These are phyloP conservation scores for Aspergillus novofumigatus DNA, from an alignment of 2,329 filamentous ascomycete species.

Conservation along the genomic window DNA sequence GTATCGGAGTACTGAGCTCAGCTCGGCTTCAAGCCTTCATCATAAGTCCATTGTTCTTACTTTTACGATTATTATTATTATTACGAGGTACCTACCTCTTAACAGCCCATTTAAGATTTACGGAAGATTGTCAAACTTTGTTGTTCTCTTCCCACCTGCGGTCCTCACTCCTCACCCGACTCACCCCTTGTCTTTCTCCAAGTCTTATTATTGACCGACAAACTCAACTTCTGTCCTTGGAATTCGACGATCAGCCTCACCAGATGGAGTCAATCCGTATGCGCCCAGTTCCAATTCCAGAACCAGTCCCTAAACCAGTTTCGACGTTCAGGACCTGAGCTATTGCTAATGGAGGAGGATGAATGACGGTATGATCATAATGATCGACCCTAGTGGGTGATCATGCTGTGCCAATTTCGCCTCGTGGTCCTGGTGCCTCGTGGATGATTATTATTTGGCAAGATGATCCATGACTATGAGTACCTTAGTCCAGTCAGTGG, in stretches of 20 bases:
- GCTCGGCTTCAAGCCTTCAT: too few relatives aligned
- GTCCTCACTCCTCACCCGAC: too few relatives aligned
- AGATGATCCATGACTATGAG: background rate
- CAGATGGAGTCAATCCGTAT: background rate
- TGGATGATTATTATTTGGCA: background rate
- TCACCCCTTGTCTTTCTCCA: too few relatives aligned
- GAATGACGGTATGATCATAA: background rate
- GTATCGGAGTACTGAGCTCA: background rate
- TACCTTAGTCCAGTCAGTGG: background rate
- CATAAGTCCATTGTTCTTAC: too few relatives aligned
- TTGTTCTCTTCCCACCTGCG: background rate
- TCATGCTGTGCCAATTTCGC: conserved; percentile 5
- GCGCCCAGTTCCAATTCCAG: background rate
- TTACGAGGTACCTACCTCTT: too few relatives aligned
- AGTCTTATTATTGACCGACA: too few relatives aligned
- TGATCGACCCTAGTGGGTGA: conserved; percentile 16
- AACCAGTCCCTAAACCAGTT: background rate
- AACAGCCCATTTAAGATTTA: background rate
- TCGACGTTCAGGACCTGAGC: background rate
- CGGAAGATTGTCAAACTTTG: background rate
- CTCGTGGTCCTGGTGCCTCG: background rate
- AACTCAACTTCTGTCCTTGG: background rate
- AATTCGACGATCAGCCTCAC: background rate
- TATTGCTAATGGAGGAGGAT: background rate
- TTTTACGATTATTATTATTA: too few relatives aligned